Percentiles rank a stretch among this genome's conserved stretches.
Evolutionary conservation across 2,329 filamentous ascomycete genomes (phyloP).

Genomic region (Calonectria leucothoes): DNA sequence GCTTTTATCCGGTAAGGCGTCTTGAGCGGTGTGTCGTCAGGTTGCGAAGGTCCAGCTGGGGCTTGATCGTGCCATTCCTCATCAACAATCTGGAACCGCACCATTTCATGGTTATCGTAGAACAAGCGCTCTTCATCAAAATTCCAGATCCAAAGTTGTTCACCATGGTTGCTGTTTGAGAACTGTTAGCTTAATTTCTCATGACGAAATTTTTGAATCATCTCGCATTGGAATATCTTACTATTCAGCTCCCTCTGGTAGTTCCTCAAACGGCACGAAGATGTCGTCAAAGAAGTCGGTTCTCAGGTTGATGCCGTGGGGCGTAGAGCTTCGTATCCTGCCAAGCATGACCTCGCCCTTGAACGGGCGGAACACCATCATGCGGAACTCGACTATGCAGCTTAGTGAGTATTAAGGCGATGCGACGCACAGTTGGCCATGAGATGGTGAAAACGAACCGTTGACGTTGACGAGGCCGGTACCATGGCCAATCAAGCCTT

Average conservation of each 20-base stretch:
- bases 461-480: constrained; percentile 95
- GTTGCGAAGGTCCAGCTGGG: constrained; percentile 73
- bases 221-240: constrained; percentile 51
- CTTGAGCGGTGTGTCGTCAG: constrained; percentile 70
- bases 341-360: constrained; percentile 92
- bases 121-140: constrained; percentile 80
- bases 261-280: constrained; percentile 78
- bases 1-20: constrained; percentile 79
- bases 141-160: constrained; percentile 88
- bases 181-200: constrained; percentile 18
- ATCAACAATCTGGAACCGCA: constrained; percentile 85
- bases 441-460: constrained; percentile 62
- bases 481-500: constrained; percentile 93
- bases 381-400: constrained; percentile 83
- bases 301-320: constrained; percentile 80
- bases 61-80: constrained; percentile 95
- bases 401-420: constrained; percentile 18
- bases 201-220: not conserved
- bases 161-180: constrained; percentile 72
- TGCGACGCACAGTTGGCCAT: no score
- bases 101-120: constrained; percentile 90
- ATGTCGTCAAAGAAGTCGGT: constrained; percentile 97
- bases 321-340: constrained; percentile 80
- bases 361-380: constrained; percentile 95
- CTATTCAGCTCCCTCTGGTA: constrained; percentile 83